Percentiles rank a stretch among this genome's conserved stretches.
phyloP scores from a whole-genome alignment of 2,329 filamentous ascomycete genomes.

The Cadophora sp. region DNA sequence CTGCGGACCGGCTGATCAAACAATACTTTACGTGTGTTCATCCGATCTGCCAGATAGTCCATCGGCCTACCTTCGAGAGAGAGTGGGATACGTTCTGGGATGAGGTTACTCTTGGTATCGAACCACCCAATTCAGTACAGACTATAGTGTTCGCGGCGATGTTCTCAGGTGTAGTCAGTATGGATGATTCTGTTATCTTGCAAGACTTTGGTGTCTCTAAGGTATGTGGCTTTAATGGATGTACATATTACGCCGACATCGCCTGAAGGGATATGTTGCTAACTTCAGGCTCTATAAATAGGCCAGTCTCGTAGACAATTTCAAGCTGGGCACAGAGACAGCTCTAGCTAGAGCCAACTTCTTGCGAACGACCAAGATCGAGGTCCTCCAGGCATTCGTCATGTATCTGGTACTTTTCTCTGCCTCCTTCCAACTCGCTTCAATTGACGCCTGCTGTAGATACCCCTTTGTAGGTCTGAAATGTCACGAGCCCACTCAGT shows the following conservation, averaged over 20 bases:
- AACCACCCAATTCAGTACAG: constrained; percentile 69
- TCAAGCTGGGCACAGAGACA: constrained; percentile 71
- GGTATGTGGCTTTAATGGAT: not conserved
- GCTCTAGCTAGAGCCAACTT: constrained; percentile 74
- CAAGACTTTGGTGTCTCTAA: constrained; percentile 61
- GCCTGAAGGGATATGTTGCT: not conserved
- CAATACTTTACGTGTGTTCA: constrained; percentile 75
- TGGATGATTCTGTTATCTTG: constrained; percentile 60
- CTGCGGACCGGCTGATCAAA: constrained; percentile 66
- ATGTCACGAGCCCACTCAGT: constrained; percentile 77
- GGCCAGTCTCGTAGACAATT: constrained; percentile 62
- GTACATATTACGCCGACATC: too few relatives aligned
- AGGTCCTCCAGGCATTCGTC: constrained; percentile 78
- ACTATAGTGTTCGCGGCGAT: constrained; percentile 73
- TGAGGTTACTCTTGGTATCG: constrained; percentile 61
- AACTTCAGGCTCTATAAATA: constrained; percentile 38
- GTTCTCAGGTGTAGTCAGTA: constrained; percentile 72
- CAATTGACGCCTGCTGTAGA: constrained; percentile 48
- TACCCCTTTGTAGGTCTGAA: constrained; percentile 74
- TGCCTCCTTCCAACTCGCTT: not conserved
- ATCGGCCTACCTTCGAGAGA: constrained; percentile 68
- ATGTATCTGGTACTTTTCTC: constrained; percentile 70
- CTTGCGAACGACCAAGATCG: constrained; percentile 72
- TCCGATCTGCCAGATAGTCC: constrained; percentile 70
- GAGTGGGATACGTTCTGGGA: constrained; percentile 72